A percentile compares a stretch with the other conserved stretches of the same genome.
phyloP scores from a whole-genome alignment of 2,329 filamentous ascomycete species.

The Alternaria alternata region DNA sequence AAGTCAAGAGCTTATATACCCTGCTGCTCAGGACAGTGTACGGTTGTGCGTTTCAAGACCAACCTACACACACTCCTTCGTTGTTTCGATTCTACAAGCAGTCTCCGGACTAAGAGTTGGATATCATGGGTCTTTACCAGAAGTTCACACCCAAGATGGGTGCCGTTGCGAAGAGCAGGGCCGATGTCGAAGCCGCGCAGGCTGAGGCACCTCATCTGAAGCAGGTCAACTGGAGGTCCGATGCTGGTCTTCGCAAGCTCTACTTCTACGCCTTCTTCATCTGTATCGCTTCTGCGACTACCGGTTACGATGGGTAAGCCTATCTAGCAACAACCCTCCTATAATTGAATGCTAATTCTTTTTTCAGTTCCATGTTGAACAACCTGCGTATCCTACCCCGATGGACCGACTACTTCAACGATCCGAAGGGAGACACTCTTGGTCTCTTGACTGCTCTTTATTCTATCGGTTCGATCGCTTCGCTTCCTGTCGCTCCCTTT shows the following conservation, averaged over 20 bases:
- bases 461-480: slow-evolving; percentile 52
- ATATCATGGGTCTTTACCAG: slow-evolving; percentile 30
- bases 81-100: slow-evolving; percentile 14
- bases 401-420: slow-evolving; percentile 51
- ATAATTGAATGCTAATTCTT: slow-evolving; percentile 5
- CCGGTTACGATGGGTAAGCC: slow-evolving; percentile 63
- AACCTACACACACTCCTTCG: slow-evolving; percentile 14
- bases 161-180: slow-evolving; percentile 29
- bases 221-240: slow-evolving; percentile 62
- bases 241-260: slow-evolving; percentile 64
- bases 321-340: not conserved
- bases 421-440: slow-evolving; percentile 51
- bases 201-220: slow-evolving; percentile 62
- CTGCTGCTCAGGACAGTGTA: slow-evolving; percentile 20
- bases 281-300: slow-evolving; percentile 64
- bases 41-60: slow-evolving; percentile 23
- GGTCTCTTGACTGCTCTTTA: slow-evolving; percentile 58
- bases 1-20: slow-evolving; percentile 29
- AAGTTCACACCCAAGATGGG: slow-evolving; percentile 33
- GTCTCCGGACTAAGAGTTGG: slow-evolving; percentile 14
- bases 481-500: slow-evolving; percentile 49
- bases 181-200: slow-evolving; percentile 49
- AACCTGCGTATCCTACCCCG: slow-evolving; percentile 53
- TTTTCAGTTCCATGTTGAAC: slow-evolving; percentile 54
- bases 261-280: slow-evolving; percentile 63